Percentiles rank a stretch among this genome's conserved stretches.
phyloP scores from a whole-genome alignment of 371 early-diverging fungal genomes.

The Phascolomyces articulosus region DNA sequence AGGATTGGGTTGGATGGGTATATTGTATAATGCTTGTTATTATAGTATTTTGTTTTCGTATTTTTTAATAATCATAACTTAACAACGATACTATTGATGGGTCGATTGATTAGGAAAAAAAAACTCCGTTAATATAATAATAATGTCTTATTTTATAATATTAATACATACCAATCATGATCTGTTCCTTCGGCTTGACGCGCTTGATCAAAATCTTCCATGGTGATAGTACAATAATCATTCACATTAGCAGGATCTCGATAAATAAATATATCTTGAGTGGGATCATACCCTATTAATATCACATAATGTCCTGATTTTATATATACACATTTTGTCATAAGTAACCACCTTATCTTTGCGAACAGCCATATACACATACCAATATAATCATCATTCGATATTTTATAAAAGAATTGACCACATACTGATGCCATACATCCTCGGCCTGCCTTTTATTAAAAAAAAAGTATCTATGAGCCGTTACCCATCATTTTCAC shows the following conservation, averaged over 20 bases:
- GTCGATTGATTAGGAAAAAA: background rate
- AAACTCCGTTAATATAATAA: background rate
- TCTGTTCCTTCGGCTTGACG: slow-evolving; percentile 69
- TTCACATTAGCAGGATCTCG: slow-evolving; percentile 72
- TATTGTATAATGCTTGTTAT: background rate
- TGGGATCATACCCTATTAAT: slow-evolving; percentile 72
- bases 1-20: background rate
- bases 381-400: background rate
- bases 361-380: no score
- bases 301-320: slow-evolving; percentile 73
- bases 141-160: background rate
- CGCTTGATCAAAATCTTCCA: slow-evolving; percentile 64
- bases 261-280: slow-evolving; percentile 68
- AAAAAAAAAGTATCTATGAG: no score
- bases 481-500: no score
- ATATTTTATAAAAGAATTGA: slow-evolving; percentile 22
- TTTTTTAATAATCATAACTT: slow-evolving; percentile 10
- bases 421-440: slow-evolving; percentile 47
- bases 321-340: background rate
- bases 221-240: slow-evolving; percentile 62
- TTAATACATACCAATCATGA: slow-evolving; percentile 61
- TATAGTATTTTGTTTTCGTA: no score
- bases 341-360: no score
- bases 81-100: slow-evolving; percentile 12
- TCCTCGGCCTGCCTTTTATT: slow-evolving; percentile 35